phyloP scores from a whole-genome alignment of 306 rosid genomes.

The Cucurbita ficifolia region DNA sequence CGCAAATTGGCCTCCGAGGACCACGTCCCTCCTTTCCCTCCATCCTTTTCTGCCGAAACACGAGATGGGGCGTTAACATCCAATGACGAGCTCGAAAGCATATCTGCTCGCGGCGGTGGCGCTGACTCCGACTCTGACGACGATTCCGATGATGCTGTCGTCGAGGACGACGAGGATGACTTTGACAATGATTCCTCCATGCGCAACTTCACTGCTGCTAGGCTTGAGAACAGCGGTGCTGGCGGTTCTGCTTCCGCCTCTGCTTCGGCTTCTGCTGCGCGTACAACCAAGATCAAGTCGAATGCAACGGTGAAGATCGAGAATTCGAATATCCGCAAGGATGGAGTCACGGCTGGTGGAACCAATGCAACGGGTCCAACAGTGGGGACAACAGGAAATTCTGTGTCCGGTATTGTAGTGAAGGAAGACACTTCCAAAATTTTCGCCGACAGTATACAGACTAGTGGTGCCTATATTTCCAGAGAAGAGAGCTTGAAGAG shows the following conservation, averaged over 20 bases:
- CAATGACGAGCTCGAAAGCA: slow-evolving; percentile 93
- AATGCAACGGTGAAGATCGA: slow-evolving; percentile 47
- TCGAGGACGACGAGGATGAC: slow-evolving; percentile 46
- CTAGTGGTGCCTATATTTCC: slow-evolving; percentile 91
- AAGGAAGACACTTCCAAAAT: slow-evolving; percentile 78
- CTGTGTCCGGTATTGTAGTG: slow-evolving; percentile 48
- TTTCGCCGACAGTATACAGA: slow-evolving; percentile 77
- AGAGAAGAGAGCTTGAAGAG: slow-evolving; percentile 76
- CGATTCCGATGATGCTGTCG: slow-evolving; percentile 51
- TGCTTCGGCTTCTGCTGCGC: slow-evolving; percentile 15
- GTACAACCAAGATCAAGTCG: slow-evolving; percentile 54
- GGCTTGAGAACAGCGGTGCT: slow-evolving; percentile 36
- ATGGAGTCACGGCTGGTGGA: slow-evolving; percentile 23
- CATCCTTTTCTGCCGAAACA: slow-evolving; percentile 83
- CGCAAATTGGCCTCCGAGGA: slow-evolving; percentile 69
- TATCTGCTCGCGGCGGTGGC: slow-evolving; percentile 75
- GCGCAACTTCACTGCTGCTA: slow-evolving; percentile 74
- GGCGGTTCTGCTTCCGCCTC: slow-evolving; percentile 23
- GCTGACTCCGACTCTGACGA: slow-evolving; percentile 44
- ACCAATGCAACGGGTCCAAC: slow-evolving; percentile 18
- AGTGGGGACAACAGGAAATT: slow-evolving; percentile 11
- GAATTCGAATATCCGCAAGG: slow-evolving; percentile 43
- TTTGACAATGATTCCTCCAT: slow-evolving; percentile 76
- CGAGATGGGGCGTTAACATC: slow-evolving; percentile 88
- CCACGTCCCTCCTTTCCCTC: slow-evolving; percentile 84